phyloP scores from a whole-genome alignment of 495 filamentous ascomycete genomes.

The Xylaria grammica region DNA sequence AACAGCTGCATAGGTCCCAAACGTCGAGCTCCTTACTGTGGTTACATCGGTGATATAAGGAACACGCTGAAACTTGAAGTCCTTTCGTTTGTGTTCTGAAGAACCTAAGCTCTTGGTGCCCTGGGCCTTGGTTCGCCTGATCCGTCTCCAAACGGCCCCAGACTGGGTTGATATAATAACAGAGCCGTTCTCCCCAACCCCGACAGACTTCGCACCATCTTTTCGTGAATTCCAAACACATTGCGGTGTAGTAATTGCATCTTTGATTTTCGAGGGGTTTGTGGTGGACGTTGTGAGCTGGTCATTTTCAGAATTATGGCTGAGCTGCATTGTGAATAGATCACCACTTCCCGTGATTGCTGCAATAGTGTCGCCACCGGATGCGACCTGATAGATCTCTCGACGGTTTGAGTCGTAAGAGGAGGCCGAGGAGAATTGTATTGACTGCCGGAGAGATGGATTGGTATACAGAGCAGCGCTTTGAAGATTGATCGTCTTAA shows the following conservation, averaged over 20 bases:
- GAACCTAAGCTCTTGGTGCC: constrained; percentile 61
- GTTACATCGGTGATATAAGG: constrained; percentile 83
- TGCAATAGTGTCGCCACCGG: constrained; percentile 88
- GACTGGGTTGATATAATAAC: constrained; percentile 93
- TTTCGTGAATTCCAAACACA: constrained; percentile 89
- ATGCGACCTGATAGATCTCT: constrained; percentile 73
- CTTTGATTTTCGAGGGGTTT: constrained; percentile 83
- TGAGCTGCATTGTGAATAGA: constrained; percentile 79
- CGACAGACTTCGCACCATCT: constrained; percentile 81
- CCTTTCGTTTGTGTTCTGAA: constrained; percentile 66
- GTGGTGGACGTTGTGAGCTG: constrained; percentile 75
- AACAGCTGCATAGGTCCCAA: constrained; percentile 86
- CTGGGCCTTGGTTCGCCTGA: constrained; percentile 80
- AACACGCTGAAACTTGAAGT: constrained; percentile 92
- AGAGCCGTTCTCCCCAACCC: constrained; percentile 89
- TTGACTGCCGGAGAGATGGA: constrained; percentile 61
- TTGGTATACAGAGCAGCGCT: constrained; percentile 69
- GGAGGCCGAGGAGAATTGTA: constrained; percentile 65
- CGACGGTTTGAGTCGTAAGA: constrained; percentile 68
- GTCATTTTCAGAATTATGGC: constrained; percentile 64
- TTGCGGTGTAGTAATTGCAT: constrained; percentile 73
- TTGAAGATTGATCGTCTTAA: constrained; percentile 82
- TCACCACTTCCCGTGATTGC: constrained; percentile 83
- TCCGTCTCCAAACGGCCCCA: constrained; percentile 88
- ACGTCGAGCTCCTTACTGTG: constrained; percentile 83